Base-by-base conservation (phyloP, 257 asterid species). In the Rehmannia glutinosa region DNA sequence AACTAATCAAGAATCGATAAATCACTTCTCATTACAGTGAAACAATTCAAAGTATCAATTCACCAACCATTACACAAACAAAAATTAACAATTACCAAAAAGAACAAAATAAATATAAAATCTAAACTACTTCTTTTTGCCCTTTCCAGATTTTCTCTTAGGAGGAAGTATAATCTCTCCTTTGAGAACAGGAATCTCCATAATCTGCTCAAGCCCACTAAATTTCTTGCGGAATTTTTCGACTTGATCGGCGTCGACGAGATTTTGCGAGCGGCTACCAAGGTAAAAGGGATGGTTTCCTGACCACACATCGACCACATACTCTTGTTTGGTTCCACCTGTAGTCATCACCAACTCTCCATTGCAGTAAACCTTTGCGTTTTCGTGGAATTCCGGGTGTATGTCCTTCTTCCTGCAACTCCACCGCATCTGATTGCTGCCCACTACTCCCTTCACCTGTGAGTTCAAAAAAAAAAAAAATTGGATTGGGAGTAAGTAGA, bases 271-370 rank as follows among this genome's bases (percentile, higher is more conserved):
- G 27, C 99, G 86, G 67, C 88, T 77, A 28, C 97, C 97, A n/a
- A 90, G 83, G 76, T 93, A 93, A 72, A 86, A 93, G 1, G 97
- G 96, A 69, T 93, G 99, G 58, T 93, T 93, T 4, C 99, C 99
- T 8, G 96, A 93, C 99, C 99, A 93, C 28, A 90, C 97, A 80
- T 90, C 97, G 8, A 93, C 92, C 19, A 89, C 88, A 41, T 93
- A 88, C 78, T 93, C 97, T n/a, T 82, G 77, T 79, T 90, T 93
- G 59, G 97, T 88, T 3, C 96, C 99, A 1, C 97, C 99, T 4
- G 99, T 90, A 0, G 99, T 90, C 96, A 88, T 85, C 56, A 93
- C 99, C 42, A 83, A 91, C 79, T 93, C 99, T 0, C 97, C 95
- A 16, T 93, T 93, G 80, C 99, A 93, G 72, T 84, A 86, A 1